Conservation (phyloP, 1,139 yeast genomes). For the Hanseniaspora sp. region DNA sequence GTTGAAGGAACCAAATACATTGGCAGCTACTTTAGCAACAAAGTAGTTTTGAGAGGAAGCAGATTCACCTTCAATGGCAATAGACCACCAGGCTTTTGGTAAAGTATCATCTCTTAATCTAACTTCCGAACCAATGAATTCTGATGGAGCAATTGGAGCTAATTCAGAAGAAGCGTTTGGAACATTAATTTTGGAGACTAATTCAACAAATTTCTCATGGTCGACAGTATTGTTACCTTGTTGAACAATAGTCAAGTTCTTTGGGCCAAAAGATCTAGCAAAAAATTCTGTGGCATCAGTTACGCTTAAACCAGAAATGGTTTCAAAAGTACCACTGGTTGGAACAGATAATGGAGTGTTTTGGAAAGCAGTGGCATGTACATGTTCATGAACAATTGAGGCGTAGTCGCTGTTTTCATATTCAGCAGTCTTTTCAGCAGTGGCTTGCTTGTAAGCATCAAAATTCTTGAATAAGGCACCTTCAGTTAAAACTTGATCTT, state of each 20-base stretch:
- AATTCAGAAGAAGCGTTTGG: slow-evolving; percentile 47
- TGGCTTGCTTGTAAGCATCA: slow-evolving; percentile 24
- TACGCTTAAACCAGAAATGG: slow-evolving; percentile 45
- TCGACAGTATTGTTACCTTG: slow-evolving; percentile 48
- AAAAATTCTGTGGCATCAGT: slow-evolving; percentile 50
- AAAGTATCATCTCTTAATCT: slow-evolving; percentile 80
- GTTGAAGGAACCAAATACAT: slow-evolving; percentile 53
- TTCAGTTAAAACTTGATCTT: slow-evolving; percentile 8
- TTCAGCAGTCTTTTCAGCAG: slow-evolving; percentile 32
- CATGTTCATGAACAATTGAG: slow-evolving; percentile 52
- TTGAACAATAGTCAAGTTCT: slow-evolving; percentile 60
- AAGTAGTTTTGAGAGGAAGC: slow-evolving; percentile 51
- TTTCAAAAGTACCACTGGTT: slow-evolving; percentile 57
- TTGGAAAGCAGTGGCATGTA: slow-evolving; percentile 73
- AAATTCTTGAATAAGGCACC: slow-evolving; percentile 4
- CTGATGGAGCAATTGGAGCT: slow-evolving; percentile 36
- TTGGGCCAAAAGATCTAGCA: slow-evolving; percentile 45
- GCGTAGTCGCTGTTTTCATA: slow-evolving; percentile 32
- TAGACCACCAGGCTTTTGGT: slow-evolving; percentile 65
- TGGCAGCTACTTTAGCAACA: slow-evolving; percentile 63
- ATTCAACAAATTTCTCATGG: slow-evolving; percentile 57
- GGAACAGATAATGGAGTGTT: slow-evolving; percentile 72
- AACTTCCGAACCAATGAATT: slow-evolving; percentile 74
- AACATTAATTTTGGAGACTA: slow-evolving; percentile 42
- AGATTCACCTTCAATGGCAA: slow-evolving; percentile 66